Evolutionary conservation across 306 rosid species (phyloP), one percentile per base, ranked within the genome.

Genomic region (Inga oerstediana): DNA sequence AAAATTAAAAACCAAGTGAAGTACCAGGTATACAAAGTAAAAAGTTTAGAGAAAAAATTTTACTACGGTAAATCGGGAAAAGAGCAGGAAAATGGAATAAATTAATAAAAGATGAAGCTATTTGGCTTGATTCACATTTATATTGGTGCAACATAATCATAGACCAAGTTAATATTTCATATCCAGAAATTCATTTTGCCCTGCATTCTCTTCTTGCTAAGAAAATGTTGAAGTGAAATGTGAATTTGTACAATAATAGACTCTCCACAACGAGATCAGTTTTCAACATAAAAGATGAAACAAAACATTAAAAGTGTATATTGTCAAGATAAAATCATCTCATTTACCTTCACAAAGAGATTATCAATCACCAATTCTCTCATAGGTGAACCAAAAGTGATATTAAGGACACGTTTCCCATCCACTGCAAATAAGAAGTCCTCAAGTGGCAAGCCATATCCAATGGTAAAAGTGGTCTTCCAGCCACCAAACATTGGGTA

Each of bases 401-500:
- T 72, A 92, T 92, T 89, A 77, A 97, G 89, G 85, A 88, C 86
- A 70, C 95, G 94, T 82, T 91, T 94, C 80, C 95, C 98, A 83
- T 94, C 92, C 8, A 73, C 82, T 49, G 76, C 87, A 90, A 94
- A 97, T 45, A 97, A 78, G 88, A 92, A 97, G 84, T 97, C 98
- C 62, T 69, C 88, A 87, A 94, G 98, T 45, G 99, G 99, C 89
- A 97, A 82, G 76, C 97, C 86, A 79, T 94, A 97, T 79, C 99
- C 99, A 82, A 97, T 91, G 75, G 99, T 94, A 85, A 94, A 97
- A 65, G 97, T 85, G 80, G 92, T 89, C 87, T 85, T 92, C 99
- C 99, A 97, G 81, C 99, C 99, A 86, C 99, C 99, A 87, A 97
- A 90, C 88, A 97, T 75, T 66, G 99, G 98, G 89, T 90, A 97